Percentiles rank a stretch among this genome's conserved stretches.
Evolutionary conservation across 75 land plant genomes (phyloP).

Genomic region (Pinus tabuliformis): DNA sequence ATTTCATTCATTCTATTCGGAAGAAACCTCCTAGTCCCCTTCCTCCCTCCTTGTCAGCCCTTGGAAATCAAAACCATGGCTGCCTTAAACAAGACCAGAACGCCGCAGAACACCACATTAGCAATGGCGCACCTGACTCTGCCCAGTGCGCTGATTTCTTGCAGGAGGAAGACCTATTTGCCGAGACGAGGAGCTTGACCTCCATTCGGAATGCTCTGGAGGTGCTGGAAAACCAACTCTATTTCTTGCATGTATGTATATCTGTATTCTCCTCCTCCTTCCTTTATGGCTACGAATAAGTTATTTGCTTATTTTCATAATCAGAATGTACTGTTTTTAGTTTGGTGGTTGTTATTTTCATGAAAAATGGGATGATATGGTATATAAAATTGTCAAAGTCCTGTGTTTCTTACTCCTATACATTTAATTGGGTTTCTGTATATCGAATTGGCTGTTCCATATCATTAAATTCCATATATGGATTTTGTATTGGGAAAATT

Average conservation of each 20-base stretch:
- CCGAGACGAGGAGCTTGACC: constrained; percentile 61
- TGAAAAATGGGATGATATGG: too few relatives aligned
- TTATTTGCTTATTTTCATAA: too few relatives aligned
- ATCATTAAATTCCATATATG: too few relatives aligned
- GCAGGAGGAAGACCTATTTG: constrained; percentile 29
- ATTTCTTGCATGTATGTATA: constrained; percentile 56
- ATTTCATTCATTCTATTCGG: constrained; percentile 15
- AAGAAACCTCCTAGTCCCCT: too few relatives aligned
- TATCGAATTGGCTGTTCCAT: too few relatives aligned
- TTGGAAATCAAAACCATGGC: background rate
- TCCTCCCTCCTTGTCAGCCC: background rate
- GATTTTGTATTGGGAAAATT: too few relatives aligned
- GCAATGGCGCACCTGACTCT: background rate
- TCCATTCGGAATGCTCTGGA: constrained; percentile 70
- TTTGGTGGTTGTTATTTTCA: too few relatives aligned
- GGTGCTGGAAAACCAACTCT: constrained; percentile 72
- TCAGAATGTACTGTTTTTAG: too few relatives aligned
- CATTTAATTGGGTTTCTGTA: too few relatives aligned
- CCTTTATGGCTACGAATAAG: background rate
- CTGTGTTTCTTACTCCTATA: too few relatives aligned
- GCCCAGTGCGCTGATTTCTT: background rate
- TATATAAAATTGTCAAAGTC: too few relatives aligned
- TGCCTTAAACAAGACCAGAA: background rate
- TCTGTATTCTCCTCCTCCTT: background rate
- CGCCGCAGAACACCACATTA: background rate